Evolutionary conservation across 257 asterid species (phyloP).

Genomic region (Jasminum sambac): DNA sequence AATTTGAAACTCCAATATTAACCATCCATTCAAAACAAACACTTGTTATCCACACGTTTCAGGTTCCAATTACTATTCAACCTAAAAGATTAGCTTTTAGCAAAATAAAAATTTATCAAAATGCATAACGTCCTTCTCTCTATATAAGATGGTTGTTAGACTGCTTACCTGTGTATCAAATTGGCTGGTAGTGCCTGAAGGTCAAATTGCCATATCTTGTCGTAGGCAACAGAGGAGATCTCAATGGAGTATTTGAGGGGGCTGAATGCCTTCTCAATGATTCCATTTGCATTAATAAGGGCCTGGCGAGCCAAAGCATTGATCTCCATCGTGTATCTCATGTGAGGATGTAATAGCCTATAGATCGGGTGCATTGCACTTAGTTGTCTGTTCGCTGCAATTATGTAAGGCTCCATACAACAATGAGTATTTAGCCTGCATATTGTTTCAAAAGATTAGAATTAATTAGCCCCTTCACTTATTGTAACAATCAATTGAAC

Average conservation of each 20-base stretch:
- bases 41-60: too few species aligned
- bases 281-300: constrained; percentile 59
- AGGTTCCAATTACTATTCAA: too few species aligned
- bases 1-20: too few species aligned
- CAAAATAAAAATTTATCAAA: background rate
- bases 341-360: constrained; percentile 65
- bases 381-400: constrained; percentile 66
- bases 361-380: constrained; percentile 81
- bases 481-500: too few species aligned
- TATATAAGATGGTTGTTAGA: constrained; percentile 4
- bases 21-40: too few species aligned
- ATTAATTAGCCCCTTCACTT: too few species aligned
- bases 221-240: constrained; percentile 62
- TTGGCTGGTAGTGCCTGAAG: constrained; percentile 65
- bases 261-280: constrained; percentile 54
- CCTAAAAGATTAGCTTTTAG: too few species aligned
- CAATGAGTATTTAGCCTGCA: constrained; percentile 79
- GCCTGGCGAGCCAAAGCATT: constrained; percentile 65
- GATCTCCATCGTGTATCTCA: constrained; percentile 88
- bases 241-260: constrained; percentile 57
- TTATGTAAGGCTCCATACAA: constrained; percentile 72
- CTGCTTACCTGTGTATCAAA: constrained; percentile 53
- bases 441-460: background rate
- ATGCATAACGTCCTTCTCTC: background rate
- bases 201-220: constrained; percentile 64